Conservation (phyloP, 768 basidiomycete genomes). For the Hortiboletus campestris region DNA sequence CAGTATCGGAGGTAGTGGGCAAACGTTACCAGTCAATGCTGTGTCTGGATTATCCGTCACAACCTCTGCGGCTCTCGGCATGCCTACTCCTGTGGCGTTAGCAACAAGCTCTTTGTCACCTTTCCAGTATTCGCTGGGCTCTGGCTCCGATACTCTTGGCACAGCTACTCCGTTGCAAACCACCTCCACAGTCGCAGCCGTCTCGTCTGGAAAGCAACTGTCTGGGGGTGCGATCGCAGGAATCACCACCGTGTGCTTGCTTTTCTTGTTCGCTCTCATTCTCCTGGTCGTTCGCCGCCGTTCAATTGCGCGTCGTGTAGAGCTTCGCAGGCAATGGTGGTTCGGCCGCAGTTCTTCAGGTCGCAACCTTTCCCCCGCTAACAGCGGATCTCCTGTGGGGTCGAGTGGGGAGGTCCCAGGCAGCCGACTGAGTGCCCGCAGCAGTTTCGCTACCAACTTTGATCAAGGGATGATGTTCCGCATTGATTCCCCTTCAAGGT, state of each 20-base stretch:
- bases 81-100: neutral
- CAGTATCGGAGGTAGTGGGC: neutral
- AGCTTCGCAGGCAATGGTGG: slow-evolving; percentile 49
- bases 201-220: slow-evolving; percentile 29
- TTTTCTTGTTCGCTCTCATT: slow-evolving; percentile 34
- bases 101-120: neutral
- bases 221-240: slow-evolving; percentile 49
- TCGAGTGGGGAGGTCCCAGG: slow-evolving; percentile 14
- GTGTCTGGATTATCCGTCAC: neutral
- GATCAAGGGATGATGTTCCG: slow-evolving; percentile 39
- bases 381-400: slow-evolving; percentile 8
- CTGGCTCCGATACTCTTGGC: slow-evolving; percentile 13
- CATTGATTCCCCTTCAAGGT: slow-evolving; percentile 18
- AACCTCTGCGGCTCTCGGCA: neutral
- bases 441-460: slow-evolving; percentile 66
- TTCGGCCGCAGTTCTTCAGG: slow-evolving; percentile 24
- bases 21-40: neutral
- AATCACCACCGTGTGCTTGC: slow-evolving; percentile 34
- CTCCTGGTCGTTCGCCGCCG: slow-evolving; percentile 49
- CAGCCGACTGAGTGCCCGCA: slow-evolving; percentile 40
- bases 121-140: slow-evolving; percentile 1
- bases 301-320: slow-evolving; percentile 39
- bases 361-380: slow-evolving; percentile 5
- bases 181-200: neutral
- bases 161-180: slow-evolving; percentile 16